Percentiles rank a stretch among this genome's conserved stretches.
Conservation (phyloP, 1,284 basidiomycete genomes). For the Polyporus tsugae region DNA sequence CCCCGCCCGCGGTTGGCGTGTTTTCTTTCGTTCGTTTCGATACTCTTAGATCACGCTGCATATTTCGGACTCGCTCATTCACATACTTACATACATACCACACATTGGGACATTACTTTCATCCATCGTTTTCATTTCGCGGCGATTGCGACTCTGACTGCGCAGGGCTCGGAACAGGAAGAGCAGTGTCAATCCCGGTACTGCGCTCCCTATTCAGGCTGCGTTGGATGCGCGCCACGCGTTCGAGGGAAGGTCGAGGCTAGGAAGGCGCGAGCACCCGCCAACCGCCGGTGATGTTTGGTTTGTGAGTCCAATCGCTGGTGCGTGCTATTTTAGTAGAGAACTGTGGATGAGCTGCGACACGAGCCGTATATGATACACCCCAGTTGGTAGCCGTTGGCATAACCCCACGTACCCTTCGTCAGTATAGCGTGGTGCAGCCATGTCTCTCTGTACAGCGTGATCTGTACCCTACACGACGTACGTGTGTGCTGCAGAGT, state of each 20-base stretch:
- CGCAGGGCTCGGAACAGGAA: not conserved
- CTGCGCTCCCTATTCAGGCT: not conserved
- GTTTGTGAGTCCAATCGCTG: conserved; percentile 4
- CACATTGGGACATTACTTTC: not conserved
- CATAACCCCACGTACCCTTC: not conserved
- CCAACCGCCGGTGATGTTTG: not conserved
- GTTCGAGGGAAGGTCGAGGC: not conserved
- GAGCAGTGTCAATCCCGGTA: not conserved
- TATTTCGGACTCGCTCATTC: not conserved
- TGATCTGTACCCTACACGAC: no score
- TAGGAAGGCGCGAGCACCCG: not conserved
- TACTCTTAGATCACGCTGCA: not conserved
- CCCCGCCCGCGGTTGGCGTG: not conserved
- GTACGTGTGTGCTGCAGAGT: no score
- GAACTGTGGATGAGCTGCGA: not conserved
- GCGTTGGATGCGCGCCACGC: no score
- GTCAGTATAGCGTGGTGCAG: no score
- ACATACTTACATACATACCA: not conserved
- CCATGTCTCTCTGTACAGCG: no score
- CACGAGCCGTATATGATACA: not conserved
- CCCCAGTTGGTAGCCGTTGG: not conserved
- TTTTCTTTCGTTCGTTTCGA: not conserved
- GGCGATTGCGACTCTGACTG: not conserved
- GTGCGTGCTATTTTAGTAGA: not conserved
- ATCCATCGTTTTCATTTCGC: not conserved